Evolutionary conservation across 148 eudicot genomes (phyloP).

Genomic region (Diospyros lotus): DNA sequence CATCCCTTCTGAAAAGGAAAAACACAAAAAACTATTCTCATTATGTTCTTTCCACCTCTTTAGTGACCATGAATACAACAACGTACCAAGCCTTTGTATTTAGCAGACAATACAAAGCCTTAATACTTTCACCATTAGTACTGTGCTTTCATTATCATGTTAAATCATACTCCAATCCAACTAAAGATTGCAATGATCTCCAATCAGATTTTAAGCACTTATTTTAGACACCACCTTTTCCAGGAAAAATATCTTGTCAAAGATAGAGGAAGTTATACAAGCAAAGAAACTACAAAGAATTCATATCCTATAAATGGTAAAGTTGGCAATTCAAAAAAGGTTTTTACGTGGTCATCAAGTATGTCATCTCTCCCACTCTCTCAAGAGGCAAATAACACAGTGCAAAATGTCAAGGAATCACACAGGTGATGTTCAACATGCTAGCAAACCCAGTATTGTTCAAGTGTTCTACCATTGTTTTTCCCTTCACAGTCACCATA

Average conservation of each 20-base stretch:
- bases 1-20: not conserved
- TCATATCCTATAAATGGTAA: not conserved
- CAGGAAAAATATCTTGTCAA: not conserved
- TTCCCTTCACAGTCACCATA: not conserved
- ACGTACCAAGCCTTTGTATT: not conserved
- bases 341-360: not conserved
- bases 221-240: not conserved
- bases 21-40: no score
- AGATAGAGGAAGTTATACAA: not conserved
- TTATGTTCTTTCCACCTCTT: no score
- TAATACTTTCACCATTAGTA: not conserved
- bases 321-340: not conserved
- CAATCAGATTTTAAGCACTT: not conserved
- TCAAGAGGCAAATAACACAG: not conserved
- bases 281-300: not conserved
- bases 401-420: not conserved
- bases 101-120: not conserved
- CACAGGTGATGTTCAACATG: not conserved
- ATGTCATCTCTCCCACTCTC: not conserved
- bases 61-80: no score
- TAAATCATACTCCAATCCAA: not conserved
- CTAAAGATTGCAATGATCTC: not conserved
- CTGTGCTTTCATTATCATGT: not conserved
- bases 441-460: not conserved
- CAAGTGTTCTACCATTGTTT: not conserved